Percentiles rank a stretch among this genome's conserved stretches.
phyloP scores from a whole-genome alignment of 257 asterid species.

The Solanum sitiens region DNA sequence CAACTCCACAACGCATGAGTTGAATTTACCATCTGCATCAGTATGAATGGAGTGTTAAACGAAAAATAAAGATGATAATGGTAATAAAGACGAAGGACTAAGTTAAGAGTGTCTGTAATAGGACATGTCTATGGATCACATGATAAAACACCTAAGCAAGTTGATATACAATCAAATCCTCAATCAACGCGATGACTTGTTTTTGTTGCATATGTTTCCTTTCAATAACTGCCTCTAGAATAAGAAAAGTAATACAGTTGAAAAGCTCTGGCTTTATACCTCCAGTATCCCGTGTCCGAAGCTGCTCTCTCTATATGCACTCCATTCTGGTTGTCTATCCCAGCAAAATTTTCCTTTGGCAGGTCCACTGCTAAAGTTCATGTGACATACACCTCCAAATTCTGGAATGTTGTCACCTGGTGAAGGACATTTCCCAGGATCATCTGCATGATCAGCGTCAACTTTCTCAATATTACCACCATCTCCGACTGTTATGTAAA shows the following conservation, averaged over 20 bases:
- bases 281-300: constrained; percentile 95
- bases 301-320: constrained; percentile 95
- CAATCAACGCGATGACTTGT: neutral
- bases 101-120: neutral
- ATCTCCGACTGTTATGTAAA: constrained; percentile 73
- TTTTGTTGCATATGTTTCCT: neutral
- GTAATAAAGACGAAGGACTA: neutral
- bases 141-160: neutral
- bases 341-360: constrained; percentile 78
- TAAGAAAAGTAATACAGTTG: neutral
- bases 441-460: constrained; percentile 76
- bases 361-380: constrained; percentile 64
- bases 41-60: neutral
- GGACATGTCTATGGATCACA: neutral
- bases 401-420: constrained; percentile 46
- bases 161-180: neutral
- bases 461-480: constrained; percentile 89
- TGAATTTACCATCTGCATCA: constrained; percentile 54
- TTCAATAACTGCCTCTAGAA: neutral
- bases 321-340: constrained; percentile 89
- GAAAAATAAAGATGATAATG: too few species aligned
- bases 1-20: constrained; percentile 89
- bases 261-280: constrained; percentile 28
- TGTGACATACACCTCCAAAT: constrained; percentile 57
- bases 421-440: constrained; percentile 68